Conservation (phyloP, 768 basidiomycete genomes). For the Termitomyces sp. region DNA sequence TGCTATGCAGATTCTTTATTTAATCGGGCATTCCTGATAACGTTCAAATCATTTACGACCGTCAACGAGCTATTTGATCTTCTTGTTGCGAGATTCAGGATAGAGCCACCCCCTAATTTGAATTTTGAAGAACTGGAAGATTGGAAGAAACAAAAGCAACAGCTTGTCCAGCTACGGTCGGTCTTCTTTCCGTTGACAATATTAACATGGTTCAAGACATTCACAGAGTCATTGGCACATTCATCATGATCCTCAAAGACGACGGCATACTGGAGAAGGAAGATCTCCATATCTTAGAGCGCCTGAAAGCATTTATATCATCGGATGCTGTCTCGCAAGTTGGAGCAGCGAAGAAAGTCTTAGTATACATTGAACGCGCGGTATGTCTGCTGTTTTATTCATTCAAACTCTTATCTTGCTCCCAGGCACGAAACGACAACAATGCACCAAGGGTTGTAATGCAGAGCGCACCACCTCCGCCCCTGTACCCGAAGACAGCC, state of each 20-base stretch:
- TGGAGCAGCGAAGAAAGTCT: conserved; percentile 72
- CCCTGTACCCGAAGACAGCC: conserved; percentile 68
- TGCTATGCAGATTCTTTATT: conserved; percentile 54
- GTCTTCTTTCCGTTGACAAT: conserved; percentile 23
- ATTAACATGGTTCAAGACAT: conserved; percentile 2
- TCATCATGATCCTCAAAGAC: conserved; percentile 86
- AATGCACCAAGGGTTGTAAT: conserved; percentile 80
- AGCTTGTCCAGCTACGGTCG: conserved; percentile 83
- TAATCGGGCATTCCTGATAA: conserved; percentile 90
- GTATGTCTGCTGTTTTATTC: conserved; percentile 43
- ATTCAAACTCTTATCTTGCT: background rate
- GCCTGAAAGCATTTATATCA: conserved; percentile 77
- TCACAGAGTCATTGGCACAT: conserved; percentile 82
- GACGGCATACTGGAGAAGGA: conserved; percentile 84
- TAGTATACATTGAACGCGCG: conserved; percentile 72
- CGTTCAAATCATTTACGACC: conserved; percentile 92
- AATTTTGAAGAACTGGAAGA: conserved; percentile 59
- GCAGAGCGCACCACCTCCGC: conserved; percentile 58
- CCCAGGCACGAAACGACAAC: conserved; percentile 38
- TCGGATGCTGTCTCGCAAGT: conserved; percentile 61
- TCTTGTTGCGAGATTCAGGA: conserved; percentile 76
- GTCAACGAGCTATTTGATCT: conserved; percentile 80
- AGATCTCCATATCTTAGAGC: conserved; percentile 76
- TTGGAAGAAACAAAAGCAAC: conserved; percentile 86
- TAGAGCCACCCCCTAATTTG: conserved; percentile 70